Conservation (phyloP, 2,329 filamentous ascomycete genomes). For the Fusarium marasasianum region DNA sequence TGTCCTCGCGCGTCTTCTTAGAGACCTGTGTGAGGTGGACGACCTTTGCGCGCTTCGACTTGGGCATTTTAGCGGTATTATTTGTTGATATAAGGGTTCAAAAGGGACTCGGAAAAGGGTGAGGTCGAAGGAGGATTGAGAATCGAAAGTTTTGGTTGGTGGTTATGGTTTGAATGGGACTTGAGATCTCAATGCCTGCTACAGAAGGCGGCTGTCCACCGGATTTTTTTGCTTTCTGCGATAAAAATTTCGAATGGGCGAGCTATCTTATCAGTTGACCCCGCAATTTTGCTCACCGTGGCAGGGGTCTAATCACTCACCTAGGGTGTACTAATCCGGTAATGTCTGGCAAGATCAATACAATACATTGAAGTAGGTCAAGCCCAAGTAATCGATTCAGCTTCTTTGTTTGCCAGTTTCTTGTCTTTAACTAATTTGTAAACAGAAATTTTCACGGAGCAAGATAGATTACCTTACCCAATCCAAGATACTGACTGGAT, state of each 20-base stretch:
- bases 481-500: neutral
- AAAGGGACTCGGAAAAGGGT: neutral
- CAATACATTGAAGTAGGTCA: neutral
- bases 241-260: conserved; percentile 39
- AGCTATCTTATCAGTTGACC: conserved; percentile 36
- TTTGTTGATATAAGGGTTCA: neutral
- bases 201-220: conserved; percentile 32
- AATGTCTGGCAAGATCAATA: neutral
- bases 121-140: conserved; percentile 1
- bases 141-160: neutral
- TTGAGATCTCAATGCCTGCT: conserved; percentile 15
- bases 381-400: neutral
- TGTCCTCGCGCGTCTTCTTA: conserved; percentile 94
- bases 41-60: conserved; percentile 91
- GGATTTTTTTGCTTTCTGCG: conserved; percentile 44
- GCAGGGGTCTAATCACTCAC: conserved; percentile 22
- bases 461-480: neutral
- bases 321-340: conserved; percentile 16
- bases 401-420: neutral
- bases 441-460: neutral
- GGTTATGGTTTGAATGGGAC: conserved; percentile 4
- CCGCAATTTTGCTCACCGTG: conserved; percentile 43
- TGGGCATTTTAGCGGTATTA: conserved; percentile 74
- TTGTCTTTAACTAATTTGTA: neutral
- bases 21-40: conserved; percentile 89